phyloP scores from a whole-genome alignment of 805 yeast species.

The Kuraishia floccosa region DNA sequence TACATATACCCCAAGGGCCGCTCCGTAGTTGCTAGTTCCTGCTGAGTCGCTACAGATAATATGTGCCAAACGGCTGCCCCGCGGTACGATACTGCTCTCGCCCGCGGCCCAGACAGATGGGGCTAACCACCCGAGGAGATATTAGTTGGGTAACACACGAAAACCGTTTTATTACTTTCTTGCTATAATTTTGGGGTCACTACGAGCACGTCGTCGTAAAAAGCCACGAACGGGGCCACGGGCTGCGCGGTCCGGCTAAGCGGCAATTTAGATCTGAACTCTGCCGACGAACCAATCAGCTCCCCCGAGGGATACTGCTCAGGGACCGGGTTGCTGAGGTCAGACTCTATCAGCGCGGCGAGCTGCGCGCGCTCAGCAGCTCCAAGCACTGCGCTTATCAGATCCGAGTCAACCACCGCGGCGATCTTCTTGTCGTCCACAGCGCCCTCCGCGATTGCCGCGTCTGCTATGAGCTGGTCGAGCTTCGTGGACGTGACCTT shows the following conservation, averaged over 20 bases:
- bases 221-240: too few relatives aligned
- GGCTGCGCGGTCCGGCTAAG: conserved; percentile 60
- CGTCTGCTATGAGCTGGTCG: background rate
- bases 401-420: background rate
- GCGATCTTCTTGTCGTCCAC: background rate
- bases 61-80: too few relatives aligned
- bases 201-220: too few relatives aligned
- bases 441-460: background rate
- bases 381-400: conserved; percentile 4
- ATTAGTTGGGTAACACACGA: too few relatives aligned
- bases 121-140: too few relatives aligned
- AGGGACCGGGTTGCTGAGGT: conserved; percentile 18
- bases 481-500: background rate
- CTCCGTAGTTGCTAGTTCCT: too few relatives aligned
- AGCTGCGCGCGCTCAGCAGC: background rate
- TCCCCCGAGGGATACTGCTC: conserved; percentile 37
- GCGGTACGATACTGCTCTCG: too few relatives aligned
- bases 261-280: conserved; percentile 42
- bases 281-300: conserved; percentile 29
- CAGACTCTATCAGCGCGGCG: background rate
- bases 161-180: too few relatives aligned
- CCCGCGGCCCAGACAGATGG: too few relatives aligned
- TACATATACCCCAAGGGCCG: too few relatives aligned
- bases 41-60: too few relatives aligned
- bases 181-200: too few relatives aligned